Evolutionary conservation across 495 filamentous ascomycete genomes (phyloP), one percentile per base, ranked within the genome.

Genomic region (Penicillium dipodomyicola): DNA sequence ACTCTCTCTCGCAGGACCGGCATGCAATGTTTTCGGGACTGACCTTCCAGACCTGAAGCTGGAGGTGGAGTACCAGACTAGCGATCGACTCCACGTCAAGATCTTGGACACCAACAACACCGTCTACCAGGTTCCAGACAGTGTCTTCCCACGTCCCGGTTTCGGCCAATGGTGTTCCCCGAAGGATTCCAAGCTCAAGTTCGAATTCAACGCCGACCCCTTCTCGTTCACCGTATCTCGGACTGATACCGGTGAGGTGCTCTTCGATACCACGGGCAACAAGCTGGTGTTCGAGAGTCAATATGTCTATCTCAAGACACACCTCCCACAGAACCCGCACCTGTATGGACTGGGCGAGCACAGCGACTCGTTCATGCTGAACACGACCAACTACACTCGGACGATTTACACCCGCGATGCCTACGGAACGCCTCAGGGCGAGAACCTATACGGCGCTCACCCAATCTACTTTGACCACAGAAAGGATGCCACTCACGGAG

Each of bases 401-500:
- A 88, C 86, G 2, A 77, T 88, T 45, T 89, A 78, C 44, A 82
- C 84, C 35, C 84, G 84, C 5, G 88, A 91, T 56, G 64, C 57
- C 29, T 66, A 62, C 41, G 41, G 55, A 17, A 58, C 56, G 7
- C 63, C 60, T 43, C 55, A 59, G 44, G 47, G 60, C n/a, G 52
- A 65, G 10, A 82, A 83, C 53, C 65, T 84, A 7, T 84, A 84
- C 63, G 81, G 80, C 40, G 67, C 64, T 45, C 77, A 81, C 60
- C 81, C 81, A 0, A 76, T 83, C 49, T 84, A 83, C 55, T 66
- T 82, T 8, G 81, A 84, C 41, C 58, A 60, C 52, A 33, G 58
- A 79, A 76, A 33, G 56, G 77, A 52, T 79, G 81, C 57, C 78
- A 82, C 79, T 0, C 81, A 84, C 49, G 81, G 81, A 42, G 77